These are phyloP conservation scores for Sphaerostilbella broomeana DNA, from an alignment of 2,329 filamentous ascomycete species.

Conservation along the genomic window DNA sequence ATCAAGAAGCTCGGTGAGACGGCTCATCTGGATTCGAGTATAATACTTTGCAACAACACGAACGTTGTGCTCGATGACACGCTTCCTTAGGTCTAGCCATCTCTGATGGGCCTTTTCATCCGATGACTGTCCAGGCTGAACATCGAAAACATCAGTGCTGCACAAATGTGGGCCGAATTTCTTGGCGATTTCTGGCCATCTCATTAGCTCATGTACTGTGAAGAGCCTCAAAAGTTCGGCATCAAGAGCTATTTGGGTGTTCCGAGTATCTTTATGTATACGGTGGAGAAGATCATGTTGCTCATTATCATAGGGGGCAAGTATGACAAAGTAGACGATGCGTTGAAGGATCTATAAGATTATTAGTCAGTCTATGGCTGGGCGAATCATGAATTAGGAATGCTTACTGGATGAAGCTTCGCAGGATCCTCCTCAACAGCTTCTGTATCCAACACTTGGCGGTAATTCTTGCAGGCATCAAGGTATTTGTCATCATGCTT, in stretches of 20 bases:
- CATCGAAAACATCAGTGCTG: conserved; percentile 83
- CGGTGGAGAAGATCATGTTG: conserved; percentile 95
- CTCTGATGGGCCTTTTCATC: conserved; percentile 78
- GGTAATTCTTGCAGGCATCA: conserved; percentile 95
- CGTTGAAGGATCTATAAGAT: conserved; percentile 69
- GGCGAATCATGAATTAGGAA: neutral
- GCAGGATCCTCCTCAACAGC: conserved; percentile 84
- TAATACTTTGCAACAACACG: conserved; percentile 98
- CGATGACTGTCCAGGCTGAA: conserved; percentile 52
- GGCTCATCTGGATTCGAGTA: conserved; percentile 88
- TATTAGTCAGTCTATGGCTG: conserved; percentile 10
- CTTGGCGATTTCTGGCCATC: conserved; percentile 89
- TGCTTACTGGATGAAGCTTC: conserved; percentile 73
- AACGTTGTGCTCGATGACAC: conserved; percentile 98
- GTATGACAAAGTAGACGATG: conserved; percentile 95
- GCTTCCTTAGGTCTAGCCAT: conserved; percentile 94
- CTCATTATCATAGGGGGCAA: conserved; percentile 96
- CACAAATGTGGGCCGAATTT: conserved; percentile 84
- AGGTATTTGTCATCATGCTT: conserved; percentile 98
- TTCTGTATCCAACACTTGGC: conserved; percentile 93
- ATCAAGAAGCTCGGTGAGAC: conserved; percentile 84
- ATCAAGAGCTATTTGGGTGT: conserved; percentile 69
- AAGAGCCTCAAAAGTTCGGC: conserved; percentile 87
- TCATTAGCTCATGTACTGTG: conserved; percentile 93
- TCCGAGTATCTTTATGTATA: conserved; percentile 78